phyloP scores from a whole-genome alignment of 1,139 yeast species.

The Schwanniomyces etchellsii region DNA sequence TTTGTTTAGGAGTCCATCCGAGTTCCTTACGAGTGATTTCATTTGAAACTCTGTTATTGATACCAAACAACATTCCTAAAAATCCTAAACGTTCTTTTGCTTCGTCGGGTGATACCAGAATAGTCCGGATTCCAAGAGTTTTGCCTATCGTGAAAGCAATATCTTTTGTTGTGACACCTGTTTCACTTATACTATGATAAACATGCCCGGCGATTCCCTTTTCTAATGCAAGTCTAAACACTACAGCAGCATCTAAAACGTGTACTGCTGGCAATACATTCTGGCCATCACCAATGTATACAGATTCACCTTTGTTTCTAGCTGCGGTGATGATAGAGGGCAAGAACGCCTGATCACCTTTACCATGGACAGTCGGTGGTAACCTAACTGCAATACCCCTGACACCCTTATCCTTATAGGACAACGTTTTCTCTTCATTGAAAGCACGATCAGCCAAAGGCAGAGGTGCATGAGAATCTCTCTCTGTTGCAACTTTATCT shows the following conservation, averaged over 20 bases:
- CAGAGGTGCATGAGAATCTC: constrained; percentile 2
- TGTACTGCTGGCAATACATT: constrained; percentile 25
- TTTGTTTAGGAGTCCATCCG: constrained; percentile 17
- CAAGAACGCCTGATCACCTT: constrained; percentile 13
- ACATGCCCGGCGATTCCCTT: constrained; percentile 17
- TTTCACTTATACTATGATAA: constrained; percentile 18
- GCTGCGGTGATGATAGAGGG: constrained; percentile 9
- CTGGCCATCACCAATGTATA: constrained; percentile 18
- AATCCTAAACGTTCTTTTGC: constrained; percentile 6
- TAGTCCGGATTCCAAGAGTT: constrained; percentile 9
- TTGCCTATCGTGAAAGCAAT: constrained; percentile 17
- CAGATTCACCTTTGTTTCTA: constrained; percentile 10
- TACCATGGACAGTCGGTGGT: constrained; percentile 23
- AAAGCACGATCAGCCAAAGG: constrained; percentile 2
- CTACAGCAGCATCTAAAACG: constrained; percentile 19
- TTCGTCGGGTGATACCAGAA: constrained; percentile 8
- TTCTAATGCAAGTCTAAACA: constrained; percentile 18
- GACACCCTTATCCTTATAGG: constrained; percentile 15
- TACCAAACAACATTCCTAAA: constrained; percentile 6
- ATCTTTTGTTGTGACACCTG: constrained; percentile 12
- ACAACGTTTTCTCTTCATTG: constrained; percentile 6
- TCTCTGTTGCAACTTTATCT: constrained; percentile 4
- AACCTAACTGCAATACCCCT: constrained; percentile 14
- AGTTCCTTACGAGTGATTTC: constrained; percentile 10
- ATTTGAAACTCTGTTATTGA: constrained; percentile 8